phyloP scores from a whole-genome alignment of 371 early-diverging fungal genomes.

The Mucor saturninus region DNA sequence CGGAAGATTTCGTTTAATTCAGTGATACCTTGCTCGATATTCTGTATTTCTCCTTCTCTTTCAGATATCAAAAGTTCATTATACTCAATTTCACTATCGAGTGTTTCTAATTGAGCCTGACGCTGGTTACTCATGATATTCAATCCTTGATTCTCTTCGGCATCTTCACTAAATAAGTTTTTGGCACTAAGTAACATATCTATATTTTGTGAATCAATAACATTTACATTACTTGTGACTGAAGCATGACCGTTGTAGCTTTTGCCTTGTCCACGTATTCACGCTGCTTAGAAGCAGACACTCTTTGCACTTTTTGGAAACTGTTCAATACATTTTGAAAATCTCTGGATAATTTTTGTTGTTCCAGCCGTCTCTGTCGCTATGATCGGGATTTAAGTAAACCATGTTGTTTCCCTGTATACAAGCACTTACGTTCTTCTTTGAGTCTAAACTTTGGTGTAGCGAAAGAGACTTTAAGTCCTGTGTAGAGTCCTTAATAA shows the following conservation, averaged over 20 bases:
- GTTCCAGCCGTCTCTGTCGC: conserved; percentile 78
- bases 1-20: conserved; percentile 96
- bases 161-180: conserved; percentile 53
- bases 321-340: conserved; percentile 86
- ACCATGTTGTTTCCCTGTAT: neutral
- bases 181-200: neutral
- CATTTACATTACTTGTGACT: conserved; percentile 43
- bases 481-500: conserved; percentile 76
- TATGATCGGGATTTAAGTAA: conserved; percentile 17
- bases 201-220: neutral
- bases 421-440: conserved; percentile 9
- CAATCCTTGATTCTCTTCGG: conserved; percentile 50
- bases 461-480: conserved; percentile 74
- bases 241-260: conserved; percentile 51
- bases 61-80: conserved; percentile 92
- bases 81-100: conserved; percentile 91
- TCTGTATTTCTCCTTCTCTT: conserved; percentile 89
- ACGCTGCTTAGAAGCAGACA: conserved; percentile 82
- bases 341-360: conserved; percentile 87
- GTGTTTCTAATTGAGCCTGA: conserved; percentile 68
- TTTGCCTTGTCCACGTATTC: conserved; percentile 80
- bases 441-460: conserved; percentile 20
- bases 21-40: conserved; percentile 91
- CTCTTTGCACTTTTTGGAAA: conserved; percentile 84
- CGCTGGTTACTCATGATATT: conserved; percentile 51